Evolutionary conservation across 208 protist genomes (phyloP), one percentile per base, ranked within the genome.

Genomic region (Acanthamoeba castellanii): DNA sequence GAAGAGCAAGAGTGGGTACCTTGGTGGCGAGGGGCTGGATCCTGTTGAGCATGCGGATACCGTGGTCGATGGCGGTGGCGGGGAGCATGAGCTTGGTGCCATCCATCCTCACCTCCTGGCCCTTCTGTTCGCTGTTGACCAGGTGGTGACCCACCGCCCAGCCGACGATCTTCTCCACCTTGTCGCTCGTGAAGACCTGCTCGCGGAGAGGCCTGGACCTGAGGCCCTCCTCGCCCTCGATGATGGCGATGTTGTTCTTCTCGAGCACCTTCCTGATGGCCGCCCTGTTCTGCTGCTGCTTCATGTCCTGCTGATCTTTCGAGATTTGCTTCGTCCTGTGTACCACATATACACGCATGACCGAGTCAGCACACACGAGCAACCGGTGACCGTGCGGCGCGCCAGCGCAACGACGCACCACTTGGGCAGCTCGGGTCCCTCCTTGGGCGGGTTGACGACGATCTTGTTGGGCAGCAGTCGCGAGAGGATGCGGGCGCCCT

Each of bases 161-260:
- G 27, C 93, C 95, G 25, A 96, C 78, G 34, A 96, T 85, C 66
- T 95, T 93, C 50, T 96, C 95, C 20, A 96, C 55, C 76, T 57
- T 22, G 8, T 96, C 57, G 45, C 37, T 45, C 25, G 70, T 45
- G 37, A 92, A 95, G 14, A 94, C 72, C 91, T 95, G 87, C 45
- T 94, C 91, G 0, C 37, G 25, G 27, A 94, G 70, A 0, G 34
- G 47, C n/a, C 70, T 22, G n/a, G 91, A 61, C 32, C 50, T 78
- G 50, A 94, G 27, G 30, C 45, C 70, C 20, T 82, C 57, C 30
- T 94, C 91, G 57, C 64, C 37, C 42, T 82, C 64, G 37, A 89
- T 55, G 27, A 85, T 52, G 22, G 52, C 52, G 20, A 96, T 34
- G 64, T 92, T 93, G 81, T 94, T 95, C 32, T 94, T 81, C 25